Conservation (phyloP, 1,284 basidiomycete species). For the Austropuccinia psidii region DNA sequence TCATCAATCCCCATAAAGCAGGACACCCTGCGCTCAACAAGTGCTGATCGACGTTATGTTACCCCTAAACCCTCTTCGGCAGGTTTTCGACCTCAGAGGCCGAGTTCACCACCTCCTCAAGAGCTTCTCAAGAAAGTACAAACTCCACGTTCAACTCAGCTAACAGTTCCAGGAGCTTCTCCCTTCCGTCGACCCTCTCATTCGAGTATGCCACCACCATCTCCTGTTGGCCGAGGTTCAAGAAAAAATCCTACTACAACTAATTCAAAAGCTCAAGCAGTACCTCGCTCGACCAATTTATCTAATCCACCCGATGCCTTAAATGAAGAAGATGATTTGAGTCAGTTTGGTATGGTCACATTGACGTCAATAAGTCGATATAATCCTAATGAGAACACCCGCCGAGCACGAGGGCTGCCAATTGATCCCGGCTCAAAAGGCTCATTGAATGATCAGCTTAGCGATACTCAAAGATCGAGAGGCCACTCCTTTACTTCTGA, state of each 20-base stretch:
- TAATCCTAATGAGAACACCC: neutral
- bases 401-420: neutral
- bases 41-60: neutral
- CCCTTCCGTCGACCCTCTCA: constrained; percentile 17
- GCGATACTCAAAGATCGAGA: constrained; percentile 19
- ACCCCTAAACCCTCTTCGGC: neutral
- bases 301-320: neutral
- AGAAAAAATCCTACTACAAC: neutral
- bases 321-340: constrained; percentile 7
- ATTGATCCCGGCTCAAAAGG: neutral
- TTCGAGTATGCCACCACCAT: constrained; percentile 36
- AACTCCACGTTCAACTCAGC: neutral
- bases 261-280: neutral
- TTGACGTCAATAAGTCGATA: neutral
- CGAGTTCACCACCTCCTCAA: constrained; percentile 27
- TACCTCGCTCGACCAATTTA: neutral
- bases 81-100: constrained; percentile 7
- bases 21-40: neutral
- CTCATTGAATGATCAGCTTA: constrained; percentile 10
- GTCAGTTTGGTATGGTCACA: constrained; percentile 16
- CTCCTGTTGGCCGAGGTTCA: neutral
- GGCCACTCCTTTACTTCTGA: constrained; percentile 17
- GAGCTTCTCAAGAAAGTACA: constrained; percentile 25
- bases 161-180: neutral
- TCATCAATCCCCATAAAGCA: neutral